Evolutionary conservation across 768 basidiomycete species (phyloP).

Genomic region (Serendipita indica): DNA sequence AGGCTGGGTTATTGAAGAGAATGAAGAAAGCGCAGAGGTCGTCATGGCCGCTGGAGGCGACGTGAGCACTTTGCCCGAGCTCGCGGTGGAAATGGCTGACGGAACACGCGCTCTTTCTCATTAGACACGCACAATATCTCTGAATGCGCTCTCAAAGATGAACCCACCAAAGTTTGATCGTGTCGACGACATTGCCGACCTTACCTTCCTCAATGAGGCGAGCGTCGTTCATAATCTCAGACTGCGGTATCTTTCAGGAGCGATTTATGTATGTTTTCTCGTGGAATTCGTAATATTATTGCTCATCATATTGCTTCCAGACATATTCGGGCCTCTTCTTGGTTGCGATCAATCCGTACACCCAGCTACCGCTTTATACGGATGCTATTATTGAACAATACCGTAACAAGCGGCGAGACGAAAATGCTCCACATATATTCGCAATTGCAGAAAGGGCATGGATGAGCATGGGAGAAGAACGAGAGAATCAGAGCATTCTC

Average conservation of each 20-base stretch:
- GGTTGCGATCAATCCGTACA: slow-evolving; percentile 97
- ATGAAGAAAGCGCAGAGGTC: slow-evolving; percentile 69
- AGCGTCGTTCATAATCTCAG: slow-evolving; percentile 97
- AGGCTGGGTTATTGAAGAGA: slow-evolving; percentile 83
- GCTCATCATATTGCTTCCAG: slow-evolving; percentile 25
- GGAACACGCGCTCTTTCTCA: slow-evolving; percentile 20
- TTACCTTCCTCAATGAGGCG: slow-evolving; percentile 96
- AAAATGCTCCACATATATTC: slow-evolving; percentile 87
- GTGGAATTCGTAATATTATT: not conserved
- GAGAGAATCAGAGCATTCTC: slow-evolving; percentile 93
- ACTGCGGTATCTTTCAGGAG: slow-evolving; percentile 75
- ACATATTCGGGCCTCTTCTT: slow-evolving; percentile 94
- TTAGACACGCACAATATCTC: slow-evolving; percentile 52
- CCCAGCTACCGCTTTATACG: slow-evolving; percentile 78
- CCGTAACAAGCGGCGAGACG: slow-evolving; percentile 66
- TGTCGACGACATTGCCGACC: slow-evolving; percentile 93
- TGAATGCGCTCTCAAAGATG: slow-evolving; percentile 84
- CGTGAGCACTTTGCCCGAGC: slow-evolving; percentile 27
- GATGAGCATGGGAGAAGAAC: slow-evolving; percentile 95
- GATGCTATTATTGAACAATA: slow-evolving; percentile 81
- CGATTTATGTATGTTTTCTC: slow-evolving; percentile 67
- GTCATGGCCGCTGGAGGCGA: slow-evolving; percentile 76
- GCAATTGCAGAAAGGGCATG: slow-evolving; percentile 95
- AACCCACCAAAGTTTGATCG: slow-evolving; percentile 98
- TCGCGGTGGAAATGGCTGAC: not conserved